Evolutionary conservation across 352 stramenopile genomes (phyloP), one percentile per base, ranked within the genome.

Genomic region (Globisporangium yorkense): DNA sequence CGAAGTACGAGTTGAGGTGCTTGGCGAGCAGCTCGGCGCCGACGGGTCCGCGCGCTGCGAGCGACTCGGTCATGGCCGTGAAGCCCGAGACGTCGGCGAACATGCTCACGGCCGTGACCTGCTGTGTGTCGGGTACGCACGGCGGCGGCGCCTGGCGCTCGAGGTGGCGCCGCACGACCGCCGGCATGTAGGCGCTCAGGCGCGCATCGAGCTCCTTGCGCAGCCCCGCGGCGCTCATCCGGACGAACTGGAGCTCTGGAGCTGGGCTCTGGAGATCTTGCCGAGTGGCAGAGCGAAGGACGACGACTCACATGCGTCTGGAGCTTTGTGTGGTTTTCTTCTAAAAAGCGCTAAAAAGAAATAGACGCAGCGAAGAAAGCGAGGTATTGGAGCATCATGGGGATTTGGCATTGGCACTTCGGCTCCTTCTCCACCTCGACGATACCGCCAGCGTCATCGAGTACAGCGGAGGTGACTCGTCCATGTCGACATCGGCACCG

Each of bases 81-180:
- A 98, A 98, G 29, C 93, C 92, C 40, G 87, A 97, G 37, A 98
- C 91, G 58, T 98, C 93, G 29, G 89, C 91, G 61, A 98, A 98
- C 74, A 98, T 91, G 57, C 78, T 94, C 31, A 98, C 91, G 35
- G 88, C 83, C 18, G 62, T 89, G 13, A 70, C 81, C 56, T 82
- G 62, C 65, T 95, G 85, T 7, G 80, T 93, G 31, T 82, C 81
- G 3, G 85, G 85, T 50, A 95, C 70, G 29, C 56, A 47, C 48
- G 77, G 60, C 33, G 50, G 50, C 35, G 33, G 27, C 54, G 61
- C 8, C 66, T 86, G 77, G 2, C 68, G 70, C 71, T 95, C 85
- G 16, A 95, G 56, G 51, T 89, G 79, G 3, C 83, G 75, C 2
- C 85, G 81, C 59, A 95, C 85, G 21, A 92, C 73, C 1, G 80